A percentile compares a stretch with the other conserved stretches of the same genome.
phyloP scores from a whole-genome alignment of 495 filamentous ascomycete species.

The Xylaria castorea region DNA sequence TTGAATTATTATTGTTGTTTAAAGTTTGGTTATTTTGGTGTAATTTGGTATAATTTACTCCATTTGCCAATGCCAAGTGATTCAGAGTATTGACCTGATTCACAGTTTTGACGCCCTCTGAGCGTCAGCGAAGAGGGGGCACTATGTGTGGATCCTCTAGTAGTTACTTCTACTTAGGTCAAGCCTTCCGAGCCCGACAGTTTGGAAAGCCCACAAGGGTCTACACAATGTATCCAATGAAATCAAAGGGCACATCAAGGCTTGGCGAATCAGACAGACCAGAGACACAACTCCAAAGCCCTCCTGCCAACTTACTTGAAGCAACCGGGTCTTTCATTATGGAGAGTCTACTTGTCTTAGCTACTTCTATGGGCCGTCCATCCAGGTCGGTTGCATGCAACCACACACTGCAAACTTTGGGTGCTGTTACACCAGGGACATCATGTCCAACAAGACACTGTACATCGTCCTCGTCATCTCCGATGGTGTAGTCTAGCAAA shows the following conservation, averaged over 20 bases:
- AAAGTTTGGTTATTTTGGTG: no score
- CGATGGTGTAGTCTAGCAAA: not conserved
- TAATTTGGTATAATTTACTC: no score
- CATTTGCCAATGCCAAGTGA: no score
- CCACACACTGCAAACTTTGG: not conserved
- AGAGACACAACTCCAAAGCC: not conserved
- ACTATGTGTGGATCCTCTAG: no score
- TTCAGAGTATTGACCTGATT: no score
- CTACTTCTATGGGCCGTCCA: not conserved
- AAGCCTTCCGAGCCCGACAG: slow-evolving; percentile 45
- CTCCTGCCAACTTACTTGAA: not conserved
- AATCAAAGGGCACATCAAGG: not conserved
- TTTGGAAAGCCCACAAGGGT: slow-evolving; percentile 37
- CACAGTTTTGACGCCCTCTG: no score
- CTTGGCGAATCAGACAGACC: not conserved
- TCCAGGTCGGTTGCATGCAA: not conserved
- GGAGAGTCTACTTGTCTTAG: not conserved
- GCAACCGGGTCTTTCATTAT: not conserved
- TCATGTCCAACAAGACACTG: not conserved
- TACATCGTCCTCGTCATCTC: not conserved
- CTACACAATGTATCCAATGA: not conserved
- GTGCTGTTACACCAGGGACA: not conserved
- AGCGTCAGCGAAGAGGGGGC: no score
- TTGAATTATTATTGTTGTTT: no score
- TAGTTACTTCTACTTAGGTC: not conserved